Base-by-base conservation (phyloP, 805 yeast genomes). In the Pichia phayaonensis region DNA sequence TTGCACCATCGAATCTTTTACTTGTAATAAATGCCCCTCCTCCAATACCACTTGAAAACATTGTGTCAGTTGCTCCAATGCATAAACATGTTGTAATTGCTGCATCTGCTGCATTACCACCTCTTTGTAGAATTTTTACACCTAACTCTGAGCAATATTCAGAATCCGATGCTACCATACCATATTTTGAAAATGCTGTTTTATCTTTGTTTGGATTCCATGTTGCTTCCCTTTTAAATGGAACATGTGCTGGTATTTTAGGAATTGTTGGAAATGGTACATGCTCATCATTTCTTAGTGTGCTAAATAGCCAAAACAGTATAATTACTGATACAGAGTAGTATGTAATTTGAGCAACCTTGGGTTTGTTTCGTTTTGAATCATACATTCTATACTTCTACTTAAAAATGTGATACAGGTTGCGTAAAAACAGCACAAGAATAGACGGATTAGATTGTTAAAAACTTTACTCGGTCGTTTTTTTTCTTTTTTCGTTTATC, bases 41-140 rank as follows among this genome's bases (percentile, higher is more conserved):
- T 2, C 98, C 98, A 8, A 97, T 97, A 42, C 92, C 83, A 0
- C 97, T 96, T 1, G 95, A 83, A 51, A 84, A 83, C 69, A 84
- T 88, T 55, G 89, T 82, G 61, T 87, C 86, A 22, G 88, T 68
- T 48, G 86, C 75, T 2, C 98, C 98, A 31, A 92, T 80, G 62
- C 99, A 92, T 27, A 92, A 72, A 0, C 95, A 88, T 13, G 87
- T 86, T 0, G 96, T 84, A 2, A 92, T 84, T 0, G 96, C 87
- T 0, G 97, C 96, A 64, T 92, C 99, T 0, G 96, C 97, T 2
- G 97, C 97, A 59, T 80, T 83, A 0, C 97, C 95, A 8, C 80
- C 81, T 22, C 59, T 56, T 47, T 66, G 59, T 29, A 85, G 65
- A 18, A 86, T 78, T 7, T 73, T 67, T 6, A 72, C 73, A 8